A percentile compares a stretch with the other conserved stretches of the same genome.
Conservation (phyloP, 2,329 filamentous ascomycete genomes). For the Aureobasidium musti region DNA sequence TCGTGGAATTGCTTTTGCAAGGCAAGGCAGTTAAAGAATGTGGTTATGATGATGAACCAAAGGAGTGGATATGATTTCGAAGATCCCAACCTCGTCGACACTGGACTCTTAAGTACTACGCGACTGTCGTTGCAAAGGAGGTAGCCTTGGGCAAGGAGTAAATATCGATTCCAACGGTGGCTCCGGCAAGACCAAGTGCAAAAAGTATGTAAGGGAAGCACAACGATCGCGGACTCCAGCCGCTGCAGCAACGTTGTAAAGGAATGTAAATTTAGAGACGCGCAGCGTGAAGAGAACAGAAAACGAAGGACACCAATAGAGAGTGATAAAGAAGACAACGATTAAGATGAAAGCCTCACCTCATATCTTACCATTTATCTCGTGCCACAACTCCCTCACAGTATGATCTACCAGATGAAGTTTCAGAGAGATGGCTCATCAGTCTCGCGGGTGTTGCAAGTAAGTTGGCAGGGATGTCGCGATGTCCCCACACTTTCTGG, state of each 20-base stretch:
- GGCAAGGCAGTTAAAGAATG: constrained; percentile 28
- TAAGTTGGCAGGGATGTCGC: constrained; percentile 27
- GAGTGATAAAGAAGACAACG: not conserved
- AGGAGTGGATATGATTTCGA: constrained; percentile 29
- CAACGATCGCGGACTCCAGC: constrained; percentile 27
- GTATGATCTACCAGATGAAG: constrained; percentile 22
- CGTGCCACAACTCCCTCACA: not conserved
- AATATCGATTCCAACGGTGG: constrained; percentile 34
- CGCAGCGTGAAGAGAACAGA: constrained; percentile 17
- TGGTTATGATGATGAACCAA: constrained; percentile 25
- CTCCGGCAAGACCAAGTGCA: constrained; percentile 10
- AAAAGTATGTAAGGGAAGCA: constrained; percentile 28
- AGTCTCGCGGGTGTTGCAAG: constrained; percentile 7
- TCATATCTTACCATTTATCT: not conserved
- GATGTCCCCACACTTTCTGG: constrained; percentile 10
- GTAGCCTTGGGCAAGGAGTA: constrained; percentile 30
- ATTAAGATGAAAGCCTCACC: not conserved
- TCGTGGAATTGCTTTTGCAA: constrained; percentile 26
- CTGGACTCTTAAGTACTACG: constrained; percentile 29
- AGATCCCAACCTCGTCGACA: constrained; percentile 27
- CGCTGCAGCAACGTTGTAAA: constrained; percentile 29
- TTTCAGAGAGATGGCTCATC: constrained; percentile 16
- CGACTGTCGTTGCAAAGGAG: constrained; percentile 32
- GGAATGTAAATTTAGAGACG: constrained; percentile 30
- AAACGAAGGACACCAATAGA: not conserved